Conservation (phyloP, 2,329 filamentous ascomycete species). For the Aspergillus ochraceus region DNA sequence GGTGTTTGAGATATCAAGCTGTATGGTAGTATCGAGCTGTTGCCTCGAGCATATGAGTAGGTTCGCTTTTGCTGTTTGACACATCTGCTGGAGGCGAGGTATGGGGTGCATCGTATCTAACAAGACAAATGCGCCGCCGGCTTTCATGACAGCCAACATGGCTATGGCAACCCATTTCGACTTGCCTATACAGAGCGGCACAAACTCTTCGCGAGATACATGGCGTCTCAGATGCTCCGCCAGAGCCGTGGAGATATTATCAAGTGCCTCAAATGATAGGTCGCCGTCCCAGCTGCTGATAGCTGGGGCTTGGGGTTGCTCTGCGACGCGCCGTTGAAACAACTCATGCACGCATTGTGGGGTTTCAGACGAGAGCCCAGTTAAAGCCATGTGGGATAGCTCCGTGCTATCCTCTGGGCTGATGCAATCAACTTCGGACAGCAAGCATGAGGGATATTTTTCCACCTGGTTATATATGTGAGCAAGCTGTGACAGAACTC, state of each 20-base stretch:
- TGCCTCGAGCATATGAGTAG: too few species aligned
- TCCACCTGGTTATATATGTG: slow-evolving; percentile 16
- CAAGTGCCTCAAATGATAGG: slow-evolving; percentile 6
- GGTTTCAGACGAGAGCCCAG: background rate
- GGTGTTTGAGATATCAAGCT: too few species aligned
- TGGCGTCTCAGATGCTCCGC: background rate
- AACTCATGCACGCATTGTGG: too few species aligned
- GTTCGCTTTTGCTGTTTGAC: too few species aligned
- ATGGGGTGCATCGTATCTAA: slow-evolving; percentile 10
- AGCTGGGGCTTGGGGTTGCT: background rate
- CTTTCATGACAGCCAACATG: slow-evolving; percentile 31
- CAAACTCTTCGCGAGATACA: background rate
- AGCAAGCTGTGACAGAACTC: slow-evolving; percentile 11
- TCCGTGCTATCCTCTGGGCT: slow-evolving; percentile 3
- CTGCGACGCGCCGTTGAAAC: too few species aligned
- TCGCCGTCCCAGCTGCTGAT: slow-evolving; percentile 14
- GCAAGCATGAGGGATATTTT: background rate
- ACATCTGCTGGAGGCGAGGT: slow-evolving; percentile 3
- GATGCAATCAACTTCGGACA: background rate
- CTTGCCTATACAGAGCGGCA: slow-evolving; percentile 9
- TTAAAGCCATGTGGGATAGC: too few species aligned
- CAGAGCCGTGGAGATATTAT: background rate
- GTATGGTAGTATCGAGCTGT: too few species aligned
- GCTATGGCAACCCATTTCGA: slow-evolving; percentile 18
- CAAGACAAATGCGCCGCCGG: slow-evolving; percentile 30